These are phyloP conservation scores for Strigomonas culicis DNA, from an alignment of 208 protist genomes.

Conservation along the genomic window DNA sequence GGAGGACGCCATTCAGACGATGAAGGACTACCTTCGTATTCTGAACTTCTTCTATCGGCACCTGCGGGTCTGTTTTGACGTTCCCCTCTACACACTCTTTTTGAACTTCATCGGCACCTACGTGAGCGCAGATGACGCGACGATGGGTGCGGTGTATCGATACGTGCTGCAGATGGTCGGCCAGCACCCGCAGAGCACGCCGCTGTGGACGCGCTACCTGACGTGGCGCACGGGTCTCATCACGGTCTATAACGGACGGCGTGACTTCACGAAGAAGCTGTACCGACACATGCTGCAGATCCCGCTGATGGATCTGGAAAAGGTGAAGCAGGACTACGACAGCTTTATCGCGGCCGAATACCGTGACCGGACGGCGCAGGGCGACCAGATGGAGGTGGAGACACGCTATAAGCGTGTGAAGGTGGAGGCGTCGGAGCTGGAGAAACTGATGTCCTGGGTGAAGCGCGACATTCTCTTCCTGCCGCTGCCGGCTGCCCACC, in stretches of 20 bases:
- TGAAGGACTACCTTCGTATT: slow-evolving; percentile 55
- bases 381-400: slow-evolving; percentile 54
- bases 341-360: slow-evolving; percentile 59
- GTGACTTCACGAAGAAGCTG: slow-evolving; percentile 64
- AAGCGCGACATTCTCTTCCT: neutral
- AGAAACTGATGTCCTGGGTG: slow-evolving; percentile 9
- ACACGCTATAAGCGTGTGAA: slow-evolving; percentile 37
- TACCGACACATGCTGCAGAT: slow-evolving; percentile 67
- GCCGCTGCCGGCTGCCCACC: neutral
- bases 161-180: slow-evolving; percentile 67
- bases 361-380: slow-evolving; percentile 40
- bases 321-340: slow-evolving; percentile 76
- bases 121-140: slow-evolving; percentile 53
- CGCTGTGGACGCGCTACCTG: slow-evolving; percentile 71
- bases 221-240: slow-evolving; percentile 46
- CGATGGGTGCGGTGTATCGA: slow-evolving; percentile 54
- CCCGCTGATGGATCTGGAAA: slow-evolving; percentile 56
- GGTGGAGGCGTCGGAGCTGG: slow-evolving; percentile 35
- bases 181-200: slow-evolving; percentile 60
- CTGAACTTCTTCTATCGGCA: slow-evolving; percentile 82
- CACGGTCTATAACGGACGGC: slow-evolving; percentile 29
- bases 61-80: slow-evolving; percentile 62
- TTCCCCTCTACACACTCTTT: slow-evolving; percentile 74
- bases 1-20: slow-evolving; percentile 52
- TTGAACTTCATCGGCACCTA: slow-evolving; percentile 58